These are phyloP conservation scores for Psilocybe subaeruginosa DNA, from an alignment of 768 basidiomycete genomes.

Conservation along the genomic window DNA sequence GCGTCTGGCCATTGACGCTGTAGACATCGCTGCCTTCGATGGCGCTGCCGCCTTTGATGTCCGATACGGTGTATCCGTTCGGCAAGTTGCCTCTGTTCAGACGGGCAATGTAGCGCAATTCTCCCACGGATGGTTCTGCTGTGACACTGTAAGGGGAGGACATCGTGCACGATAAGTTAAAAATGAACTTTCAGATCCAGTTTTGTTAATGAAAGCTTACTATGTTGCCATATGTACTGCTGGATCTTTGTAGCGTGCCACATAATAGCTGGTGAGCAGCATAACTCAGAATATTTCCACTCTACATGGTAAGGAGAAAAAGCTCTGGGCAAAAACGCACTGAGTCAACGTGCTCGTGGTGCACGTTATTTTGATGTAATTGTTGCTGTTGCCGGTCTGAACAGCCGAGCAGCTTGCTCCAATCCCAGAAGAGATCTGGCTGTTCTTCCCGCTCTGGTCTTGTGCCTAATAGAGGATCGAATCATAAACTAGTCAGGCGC, in stretches of 20 bases:
- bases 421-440: constrained; percentile 34
- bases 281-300: neutral
- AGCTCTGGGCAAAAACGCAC: constrained; percentile 15
- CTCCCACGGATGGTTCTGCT: constrained; percentile 37
- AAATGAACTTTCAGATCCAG: too few species aligned
- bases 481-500: neutral
- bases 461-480: constrained; percentile 21
- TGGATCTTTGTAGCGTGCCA: constrained; percentile 35
- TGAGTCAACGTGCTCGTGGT: constrained; percentile 34
- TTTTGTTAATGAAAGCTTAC: constrained; percentile 20
- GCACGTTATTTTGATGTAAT: constrained; percentile 41
- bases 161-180: neutral
- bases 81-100: constrained; percentile 29
- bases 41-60: constrained; percentile 34
- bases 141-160: constrained; percentile 25
- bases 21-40: constrained; percentile 41
- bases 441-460: constrained; percentile 31
- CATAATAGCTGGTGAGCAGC: constrained; percentile 29
- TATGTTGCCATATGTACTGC: constrained; percentile 42
- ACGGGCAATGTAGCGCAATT: constrained; percentile 40
- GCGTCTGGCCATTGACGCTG: constrained; percentile 30
- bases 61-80: constrained; percentile 28
- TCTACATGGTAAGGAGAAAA: neutral
- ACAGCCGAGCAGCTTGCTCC: constrained; percentile 33
- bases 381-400: constrained; percentile 32